Base-by-base conservation (phyloP, 805 yeast species). In the Osmozyma mogii region DNA sequence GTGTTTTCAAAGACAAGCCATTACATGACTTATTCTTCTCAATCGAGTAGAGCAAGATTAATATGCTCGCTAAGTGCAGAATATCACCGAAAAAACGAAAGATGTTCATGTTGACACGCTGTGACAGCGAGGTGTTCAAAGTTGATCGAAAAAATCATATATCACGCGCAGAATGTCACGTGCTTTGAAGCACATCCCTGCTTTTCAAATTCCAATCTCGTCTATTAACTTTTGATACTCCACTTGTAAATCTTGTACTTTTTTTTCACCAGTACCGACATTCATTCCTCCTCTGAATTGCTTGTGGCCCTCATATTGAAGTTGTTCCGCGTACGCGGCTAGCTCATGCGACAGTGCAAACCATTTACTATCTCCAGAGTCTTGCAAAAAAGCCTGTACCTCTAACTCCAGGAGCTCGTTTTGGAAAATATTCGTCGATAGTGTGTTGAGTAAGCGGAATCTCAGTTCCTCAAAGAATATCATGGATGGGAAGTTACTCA, bases 1-100 rank as follows among this genome's bases (percentile, higher is more conserved):
- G 97, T 0, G 97, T 84, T 59, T 89, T 89, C 50, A 84, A 61
- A 1, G 96, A 87, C 28, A 92, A 71, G 25, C 98, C 98, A 17
- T 75, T 72, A 27, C 82, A 76, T 5, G 94, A 78, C 36, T 64
- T 65, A 32, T 81, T 70, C 5, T 59, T 49, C 30, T 64, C 69
- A 43, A 92, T 84, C 23, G 85, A 73, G 31, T 75, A 78, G 29
- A 89, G 61, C 40, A 92, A 67, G 32, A 92, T 71, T 35, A 83
- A 61, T 28, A 84, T 83, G 44, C 94, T 78, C 11, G 80, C 75
- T 54, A 84, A 59, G 52, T 92, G 98, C 27, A 92, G 74, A 32
- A 84, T 48, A 50, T 92, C 98, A 17, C 89, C 94, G 20, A 55
- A 34, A 29, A 64, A 47, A 19, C 67, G 51, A 40, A 64, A 64